Base-by-base conservation (phyloP, 768 basidiomycete genomes). In the Royoungia palumana region DNA sequence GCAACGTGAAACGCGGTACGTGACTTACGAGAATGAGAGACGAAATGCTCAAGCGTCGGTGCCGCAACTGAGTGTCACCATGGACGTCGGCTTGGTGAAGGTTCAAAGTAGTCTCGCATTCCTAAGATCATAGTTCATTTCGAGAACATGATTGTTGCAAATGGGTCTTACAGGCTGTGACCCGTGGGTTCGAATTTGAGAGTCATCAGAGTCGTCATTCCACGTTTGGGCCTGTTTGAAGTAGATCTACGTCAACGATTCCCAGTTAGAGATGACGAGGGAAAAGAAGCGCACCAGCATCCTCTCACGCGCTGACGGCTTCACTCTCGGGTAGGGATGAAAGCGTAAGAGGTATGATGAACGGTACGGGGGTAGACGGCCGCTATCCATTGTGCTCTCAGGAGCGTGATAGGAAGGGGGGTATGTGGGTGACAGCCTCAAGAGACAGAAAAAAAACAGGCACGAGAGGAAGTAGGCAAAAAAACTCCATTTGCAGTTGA, bases 271-370 rank as follows among this genome's bases (percentile, higher is more conserved):
- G 28, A 38, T 10, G 36, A 46, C 7, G 25, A 51, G n/a, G 46
- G 11, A 14, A 45, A 46, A n/a, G 35, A 17, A 38, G 45, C 50
- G n/a, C 41, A 65, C 67, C 54, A 27, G 6, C 16, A 65, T 41
- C 50, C 50, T 64, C 57, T 66, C 65, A 55, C 53, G 62, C 35
- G 30, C 22, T 46, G 57, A 60, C 2, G 32, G 45, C 20, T 55
- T 60, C 25, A 41, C 37, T 32, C 66, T 62, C 36, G 64, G 64
- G 49, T 65, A 65, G 28, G 64, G 64, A 47, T 65, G 64, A 19
- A 51, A 68, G 17, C 65, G 49, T 22, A 62, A 37, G 6, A 69
- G 39, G 28, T 69, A 54, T 0, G 65, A 67, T 2, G 62, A 65
- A 12, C 65, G 60, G 41, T 67, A 66, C 34, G 58, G 41, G 0